phyloP scores from a whole-genome alignment of 2,329 filamentous ascomycete species.

The Exophiala calicioides region DNA sequence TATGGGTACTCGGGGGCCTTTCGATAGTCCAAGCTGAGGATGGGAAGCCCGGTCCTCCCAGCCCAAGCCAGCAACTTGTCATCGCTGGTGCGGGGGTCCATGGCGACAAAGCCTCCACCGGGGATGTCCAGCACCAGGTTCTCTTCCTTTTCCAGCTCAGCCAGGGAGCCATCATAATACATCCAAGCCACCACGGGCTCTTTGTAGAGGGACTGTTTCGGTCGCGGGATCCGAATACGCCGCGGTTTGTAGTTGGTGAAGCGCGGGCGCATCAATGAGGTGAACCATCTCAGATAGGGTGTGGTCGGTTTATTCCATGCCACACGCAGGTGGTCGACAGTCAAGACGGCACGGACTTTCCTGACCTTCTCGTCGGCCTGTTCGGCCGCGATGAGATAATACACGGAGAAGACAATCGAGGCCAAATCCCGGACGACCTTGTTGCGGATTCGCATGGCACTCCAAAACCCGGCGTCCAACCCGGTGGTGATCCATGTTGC shows the following conservation, averaged over 20 bases:
- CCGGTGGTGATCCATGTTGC: constrained; percentile 97
- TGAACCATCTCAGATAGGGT: constrained; percentile 76
- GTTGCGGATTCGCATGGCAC: constrained; percentile 83
- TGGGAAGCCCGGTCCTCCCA: constrained; percentile 79
- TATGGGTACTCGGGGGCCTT: constrained; percentile 85
- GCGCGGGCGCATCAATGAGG: constrained; percentile 71
- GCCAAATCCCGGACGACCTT: constrained; percentile 81
- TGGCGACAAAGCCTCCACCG: constrained; percentile 92
- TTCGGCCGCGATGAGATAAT: constrained; percentile 91
- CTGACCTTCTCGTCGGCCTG: constrained; percentile 95
- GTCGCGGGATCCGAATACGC: constrained; percentile 79
- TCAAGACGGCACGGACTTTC: constrained; percentile 81
- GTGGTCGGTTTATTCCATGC: constrained; percentile 95
- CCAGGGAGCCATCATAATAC: constrained; percentile 87
- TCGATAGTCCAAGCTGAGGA: constrained; percentile 87
- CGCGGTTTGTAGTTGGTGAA: constrained; percentile 80
- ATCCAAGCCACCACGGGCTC: constrained; percentile 85
- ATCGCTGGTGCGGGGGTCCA: constrained; percentile 92
- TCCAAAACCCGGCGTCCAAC: constrained; percentile 96
- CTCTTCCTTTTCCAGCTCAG: constrained; percentile 72
- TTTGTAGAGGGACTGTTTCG: constrained; percentile 74
- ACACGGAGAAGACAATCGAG: constrained; percentile 80
- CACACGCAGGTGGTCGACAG: constrained; percentile 85
- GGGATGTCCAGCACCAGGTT: constrained; percentile 86
- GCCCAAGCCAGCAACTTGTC: constrained; percentile 94